phyloP scores from a whole-genome alignment of 495 filamentous ascomycete genomes.

The Bombardia bombarda region DNA sequence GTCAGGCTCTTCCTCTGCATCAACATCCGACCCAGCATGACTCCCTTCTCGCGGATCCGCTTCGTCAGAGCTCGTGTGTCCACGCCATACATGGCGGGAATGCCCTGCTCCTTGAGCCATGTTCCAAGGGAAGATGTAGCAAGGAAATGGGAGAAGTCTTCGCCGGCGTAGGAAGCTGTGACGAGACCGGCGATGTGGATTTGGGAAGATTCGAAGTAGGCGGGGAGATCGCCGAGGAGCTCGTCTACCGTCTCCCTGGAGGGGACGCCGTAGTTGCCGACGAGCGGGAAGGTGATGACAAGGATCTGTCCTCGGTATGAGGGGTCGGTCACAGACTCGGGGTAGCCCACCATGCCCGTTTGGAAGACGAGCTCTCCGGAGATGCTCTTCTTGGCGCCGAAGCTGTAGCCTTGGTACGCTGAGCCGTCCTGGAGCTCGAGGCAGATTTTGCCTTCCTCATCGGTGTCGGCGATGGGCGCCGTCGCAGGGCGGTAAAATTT shows the following conservation, averaged over 20 bases:
- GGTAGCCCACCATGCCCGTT: slow-evolving; percentile 98
- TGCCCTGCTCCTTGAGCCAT: slow-evolving; percentile 92
- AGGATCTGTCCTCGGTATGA: slow-evolving; percentile 98
- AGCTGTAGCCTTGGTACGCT: slow-evolving; percentile 87
- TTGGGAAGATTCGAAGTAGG: slow-evolving; percentile 82
- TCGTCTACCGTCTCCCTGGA: slow-evolving; percentile 73
- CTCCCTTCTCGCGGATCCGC: slow-evolving; percentile 84
- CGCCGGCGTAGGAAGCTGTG: slow-evolving; percentile 81
- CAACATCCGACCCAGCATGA: slow-evolving; percentile 90
- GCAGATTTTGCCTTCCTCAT: slow-evolving; percentile 54
- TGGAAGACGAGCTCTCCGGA: slow-evolving; percentile 98
- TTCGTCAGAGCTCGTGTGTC: slow-evolving; percentile 93
- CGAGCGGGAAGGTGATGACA: slow-evolving; percentile 94
- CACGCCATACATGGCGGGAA: slow-evolving; percentile 94
- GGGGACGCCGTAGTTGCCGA: slow-evolving; percentile 97
- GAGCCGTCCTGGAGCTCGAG: slow-evolving; percentile 88
- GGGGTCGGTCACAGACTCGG: slow-evolving; percentile 95
- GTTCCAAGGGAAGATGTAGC: slow-evolving; percentile 80
- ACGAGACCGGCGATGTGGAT: slow-evolving; percentile 92
- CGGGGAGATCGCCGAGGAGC: slow-evolving; percentile 72
- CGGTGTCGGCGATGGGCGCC: slow-evolving; percentile 36
- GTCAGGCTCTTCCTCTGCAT: slow-evolving; percentile 52
- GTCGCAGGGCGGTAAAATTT: slow-evolving; percentile 47
- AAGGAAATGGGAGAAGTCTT: slow-evolving; percentile 90
- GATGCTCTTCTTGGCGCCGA: slow-evolving; percentile 84